Base-by-base conservation (phyloP, 139 green algal species). In the Coelastrella sp. region DNA sequence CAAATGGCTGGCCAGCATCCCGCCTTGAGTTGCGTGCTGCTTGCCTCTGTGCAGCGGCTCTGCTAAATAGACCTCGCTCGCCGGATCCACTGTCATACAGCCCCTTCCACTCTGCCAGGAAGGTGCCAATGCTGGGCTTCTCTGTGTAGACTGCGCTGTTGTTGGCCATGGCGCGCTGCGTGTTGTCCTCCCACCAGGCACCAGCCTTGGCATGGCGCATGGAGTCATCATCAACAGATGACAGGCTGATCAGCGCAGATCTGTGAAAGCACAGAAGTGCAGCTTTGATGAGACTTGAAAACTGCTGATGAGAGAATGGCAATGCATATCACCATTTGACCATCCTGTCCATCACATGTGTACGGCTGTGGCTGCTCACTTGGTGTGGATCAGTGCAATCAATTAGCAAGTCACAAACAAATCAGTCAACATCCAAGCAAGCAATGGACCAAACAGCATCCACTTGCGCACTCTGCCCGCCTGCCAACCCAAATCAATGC, bases 41-140 rank as follows among this genome's bases (percentile, higher is more conserved):
- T 82, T 94, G 89, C 11, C 22, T 11, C 8, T 83, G 63, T 22
- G 89, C 89, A 14, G 92, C 92, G 6, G 86, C 90, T 8, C 92
- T 76, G 76, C 89, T 93, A 86, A 94, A 94, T 25, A 94, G 92
- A 6, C 92, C 92, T 56, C 92, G 92, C 89, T 94, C 92, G 14
- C 92, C 92, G 20, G 86, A 91, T 86, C 92, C 92, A 68, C 86
- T 92, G 79, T 89, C 89, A 65, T 93, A 87, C 8, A 94, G 89
- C 20, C 74, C 74, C 89, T 90, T 91, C 92, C 92, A 94, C 85
- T 94, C 92, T 0, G 74, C 87, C 80, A 92, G 74, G 75, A 93
- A 93, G 4, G 75, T 72, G 68, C 81, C 90, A 70, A 93, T 89
- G 68, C 66, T 61, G 63, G 90, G 90, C 85, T 56, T 68, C 78